A percentile compares a stretch with the other conserved stretches of the same genome.
Conservation (phyloP, 441 rosid species). For the Rhodomyrtus psidioides region DNA sequence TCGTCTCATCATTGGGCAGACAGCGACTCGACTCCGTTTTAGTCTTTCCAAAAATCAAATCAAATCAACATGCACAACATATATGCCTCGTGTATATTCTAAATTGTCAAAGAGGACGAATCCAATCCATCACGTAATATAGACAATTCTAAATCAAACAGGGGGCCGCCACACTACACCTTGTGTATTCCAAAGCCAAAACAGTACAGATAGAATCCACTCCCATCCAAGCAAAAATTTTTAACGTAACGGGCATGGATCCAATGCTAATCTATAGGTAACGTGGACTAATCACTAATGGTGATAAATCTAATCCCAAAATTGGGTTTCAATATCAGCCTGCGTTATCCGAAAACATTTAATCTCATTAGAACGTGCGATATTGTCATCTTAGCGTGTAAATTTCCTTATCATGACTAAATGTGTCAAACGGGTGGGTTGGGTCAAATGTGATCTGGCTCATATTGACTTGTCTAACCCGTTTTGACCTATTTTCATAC, state of each 20-base stretch:
- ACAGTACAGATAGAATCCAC: background rate
- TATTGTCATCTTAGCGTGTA: background rate
- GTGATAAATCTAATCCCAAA: background rate
- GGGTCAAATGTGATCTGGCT: no score
- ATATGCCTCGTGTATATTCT: background rate
- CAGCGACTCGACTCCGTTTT: background rate
- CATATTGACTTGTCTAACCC: no score
- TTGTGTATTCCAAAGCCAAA: background rate
- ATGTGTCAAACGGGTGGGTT: no score
- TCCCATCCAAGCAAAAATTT: background rate
- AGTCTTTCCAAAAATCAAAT: background rate
- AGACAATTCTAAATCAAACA: background rate
- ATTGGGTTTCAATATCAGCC: background rate
- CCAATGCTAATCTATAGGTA: background rate
- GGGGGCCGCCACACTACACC: background rate
- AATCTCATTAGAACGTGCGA: background rate
- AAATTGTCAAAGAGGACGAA: background rate
- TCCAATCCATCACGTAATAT: background rate
- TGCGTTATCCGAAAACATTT: background rate
- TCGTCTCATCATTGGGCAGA: background rate
- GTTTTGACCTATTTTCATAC: no score
- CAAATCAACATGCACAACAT: background rate
- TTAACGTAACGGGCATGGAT: background rate
- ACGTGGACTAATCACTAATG: background rate
- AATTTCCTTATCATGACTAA: background rate